phyloP scores from a whole-genome alignment of 192 early-diverging fungal genomes.

The Backusella tarrabulga region DNA sequence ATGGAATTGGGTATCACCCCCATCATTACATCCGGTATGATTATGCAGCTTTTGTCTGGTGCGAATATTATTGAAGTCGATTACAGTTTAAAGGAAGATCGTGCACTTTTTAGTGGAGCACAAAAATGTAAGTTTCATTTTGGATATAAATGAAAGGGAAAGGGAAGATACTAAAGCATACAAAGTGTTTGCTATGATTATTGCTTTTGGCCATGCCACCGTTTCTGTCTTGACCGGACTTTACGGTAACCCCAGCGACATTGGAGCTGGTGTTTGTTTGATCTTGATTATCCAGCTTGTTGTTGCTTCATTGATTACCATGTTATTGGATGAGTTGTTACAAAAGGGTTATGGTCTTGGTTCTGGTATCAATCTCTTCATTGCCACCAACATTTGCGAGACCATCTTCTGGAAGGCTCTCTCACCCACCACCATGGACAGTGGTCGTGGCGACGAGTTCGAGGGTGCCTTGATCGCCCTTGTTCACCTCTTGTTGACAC shows the following conservation, averaged over 20 bases:
- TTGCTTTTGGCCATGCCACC: slow-evolving; percentile 97
- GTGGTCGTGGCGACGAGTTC: slow-evolving; percentile 97
- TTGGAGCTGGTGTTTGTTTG: slow-evolving; percentile 96
- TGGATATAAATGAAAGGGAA: neutral
- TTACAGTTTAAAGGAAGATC: slow-evolving; percentile 97
- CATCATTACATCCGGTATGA: slow-evolving; percentile 99
- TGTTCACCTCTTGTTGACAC: slow-evolving; percentile 93
- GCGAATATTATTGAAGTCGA: slow-evolving; percentile 99
- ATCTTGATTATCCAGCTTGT: slow-evolving; percentile 96
- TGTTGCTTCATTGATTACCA: slow-evolving; percentile 95
- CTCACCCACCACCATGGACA: slow-evolving; percentile 96
- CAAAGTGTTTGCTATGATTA: slow-evolving; percentile 95
- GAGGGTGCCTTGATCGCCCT: slow-evolving; percentile 96
- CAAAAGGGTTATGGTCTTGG: slow-evolving; percentile 99
- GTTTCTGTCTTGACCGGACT: slow-evolving; percentile 98
- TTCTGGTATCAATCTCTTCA: slow-evolving; percentile 98
- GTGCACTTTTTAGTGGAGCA: slow-evolving; percentile 96
- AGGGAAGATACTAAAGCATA: neutral
- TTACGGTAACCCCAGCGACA: slow-evolving; percentile 94
- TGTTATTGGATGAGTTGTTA: slow-evolving; percentile 97
- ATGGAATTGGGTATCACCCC: slow-evolving; percentile 99
- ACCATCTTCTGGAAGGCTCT: slow-evolving; percentile 99
- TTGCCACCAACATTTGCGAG: slow-evolving; percentile 99
- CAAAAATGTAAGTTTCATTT: slow-evolving; percentile 77
- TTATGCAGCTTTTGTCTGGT: slow-evolving; percentile 99